Percentiles rank a stretch among this genome's conserved stretches.
These are phyloP conservation scores for Cornus florida DNA, from an alignment of 148 eudicot species.

Conservation along the genomic window DNA sequence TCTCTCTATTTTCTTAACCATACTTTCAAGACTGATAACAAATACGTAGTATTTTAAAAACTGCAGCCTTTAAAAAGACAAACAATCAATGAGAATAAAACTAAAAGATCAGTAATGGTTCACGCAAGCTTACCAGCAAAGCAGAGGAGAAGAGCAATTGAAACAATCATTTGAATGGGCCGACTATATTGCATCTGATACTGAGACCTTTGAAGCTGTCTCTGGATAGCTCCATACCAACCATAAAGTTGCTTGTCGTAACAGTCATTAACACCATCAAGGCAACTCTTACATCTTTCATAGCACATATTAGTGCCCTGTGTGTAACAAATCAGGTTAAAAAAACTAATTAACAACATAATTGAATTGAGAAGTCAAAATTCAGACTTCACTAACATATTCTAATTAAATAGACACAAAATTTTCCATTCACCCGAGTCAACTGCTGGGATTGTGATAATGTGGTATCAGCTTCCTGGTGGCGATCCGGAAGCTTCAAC, in stretches of 20 bases:
- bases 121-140: slow-evolving; percentile 57
- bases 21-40: not conserved
- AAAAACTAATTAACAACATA: slow-evolving; percentile 13
- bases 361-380: not conserved
- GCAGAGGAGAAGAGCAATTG: slow-evolving; percentile 47
- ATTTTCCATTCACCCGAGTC: slow-evolving; percentile 40
- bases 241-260: slow-evolving; percentile 75
- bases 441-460: slow-evolving; percentile 44
- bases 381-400: not conserved
- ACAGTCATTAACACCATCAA: slow-evolving; percentile 52
- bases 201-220: slow-evolving; percentile 79
- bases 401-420: not conserved
- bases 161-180: slow-evolving; percentile 48
- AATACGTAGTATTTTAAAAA: too few relatives aligned
- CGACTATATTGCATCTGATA: slow-evolving; percentile 72
- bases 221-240: slow-evolving; percentile 75
- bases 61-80: not conserved
- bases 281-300: slow-evolving; percentile 69
- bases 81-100: not conserved
- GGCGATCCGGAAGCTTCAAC: slow-evolving; percentile 48
- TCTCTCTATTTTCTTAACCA: not conserved
- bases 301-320: slow-evolving; percentile 46
- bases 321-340: slow-evolving; percentile 12
- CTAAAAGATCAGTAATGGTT: not conserved
- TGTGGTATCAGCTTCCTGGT: slow-evolving; percentile 47